phyloP scores from a whole-genome alignment of 768 basidiomycete genomes.

The Hortiboletus flavorubellus region DNA sequence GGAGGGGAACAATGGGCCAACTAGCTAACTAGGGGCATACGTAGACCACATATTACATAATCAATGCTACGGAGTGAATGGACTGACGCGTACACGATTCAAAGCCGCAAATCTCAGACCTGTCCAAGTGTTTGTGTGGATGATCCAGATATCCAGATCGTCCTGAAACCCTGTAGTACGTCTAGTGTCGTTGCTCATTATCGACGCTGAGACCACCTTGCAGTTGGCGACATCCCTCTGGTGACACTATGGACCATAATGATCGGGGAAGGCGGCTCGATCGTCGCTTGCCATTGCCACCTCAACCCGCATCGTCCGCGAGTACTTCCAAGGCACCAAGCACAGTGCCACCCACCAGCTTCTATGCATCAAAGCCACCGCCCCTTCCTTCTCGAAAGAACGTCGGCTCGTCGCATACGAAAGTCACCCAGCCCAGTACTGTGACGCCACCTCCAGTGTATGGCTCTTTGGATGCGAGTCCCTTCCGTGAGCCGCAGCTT shows the following conservation, averaged over 20 bases:
- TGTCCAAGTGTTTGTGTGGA: slow-evolving; percentile 1
- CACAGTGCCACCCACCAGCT: slow-evolving; percentile 27
- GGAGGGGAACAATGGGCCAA: too few species aligned
- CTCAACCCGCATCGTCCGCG: slow-evolving; percentile 40
- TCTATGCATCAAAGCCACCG: slow-evolving; percentile 33
- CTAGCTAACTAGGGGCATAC: not conserved
- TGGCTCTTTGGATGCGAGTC: slow-evolving; percentile 17
- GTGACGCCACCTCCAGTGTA: slow-evolving; percentile 28
- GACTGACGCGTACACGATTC: slow-evolving; percentile 29
- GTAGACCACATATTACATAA: slow-evolving; percentile 30
- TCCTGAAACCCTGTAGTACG: not conserved
- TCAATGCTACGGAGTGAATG: slow-evolving; percentile 1
- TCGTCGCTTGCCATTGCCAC: slow-evolving; percentile 34
- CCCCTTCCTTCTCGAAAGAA: slow-evolving; percentile 34
- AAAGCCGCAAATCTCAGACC: not conserved
- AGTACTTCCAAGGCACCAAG: slow-evolving; percentile 30
- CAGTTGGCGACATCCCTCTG: slow-evolving; percentile 2
- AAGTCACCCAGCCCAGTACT: slow-evolving; percentile 27
- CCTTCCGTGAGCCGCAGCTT: slow-evolving; percentile 56
- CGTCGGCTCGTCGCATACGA: slow-evolving; percentile 37
- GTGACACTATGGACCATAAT: slow-evolving; percentile 43
- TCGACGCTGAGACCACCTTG: slow-evolving; percentile 9
- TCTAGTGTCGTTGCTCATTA: not conserved
- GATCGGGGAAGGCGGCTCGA: slow-evolving; percentile 37
- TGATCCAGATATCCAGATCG: slow-evolving; percentile 21